Evolutionary conservation across 495 filamentous ascomycete genomes (phyloP), one percentile per base, ranked within the genome.

Genomic region (Annulohypoxylon maeteangense): DNA sequence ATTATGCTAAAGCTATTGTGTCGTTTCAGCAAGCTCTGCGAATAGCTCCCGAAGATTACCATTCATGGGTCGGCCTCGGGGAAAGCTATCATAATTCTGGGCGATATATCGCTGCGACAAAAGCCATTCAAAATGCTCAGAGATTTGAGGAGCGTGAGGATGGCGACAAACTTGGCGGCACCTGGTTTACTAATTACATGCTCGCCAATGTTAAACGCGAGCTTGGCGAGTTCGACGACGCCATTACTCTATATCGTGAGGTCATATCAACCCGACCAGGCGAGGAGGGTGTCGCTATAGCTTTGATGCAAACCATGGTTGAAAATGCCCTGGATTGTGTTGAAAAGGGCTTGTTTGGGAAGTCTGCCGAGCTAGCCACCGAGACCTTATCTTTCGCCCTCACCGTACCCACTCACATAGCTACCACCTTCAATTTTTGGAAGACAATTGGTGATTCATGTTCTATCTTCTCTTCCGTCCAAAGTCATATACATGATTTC

Each of bases 171-270:
- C 78, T 81, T 14, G 83, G 83, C 8, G 90, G 94, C 42, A 89
- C 87, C 34, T 99, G 95, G 95, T 98, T 98, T 76, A 92, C 93
- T 6, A 90, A 92, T 69, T 97, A 98, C 75, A 97, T 99, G 89
- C 85, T 97, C n/a, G 95, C 94, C 1, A 98, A 99, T 66, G 91
- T 98, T 16, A 91, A 92, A 74, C 87, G 95, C 40, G 95, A 98
- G 78, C 85, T 98, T 34, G 93, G 94, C 8, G 90, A 97, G 16
- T 97, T 90, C 76, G 92, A 95, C 54, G 90, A 91, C 32, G 92
- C 95, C 8, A 91, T 95, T 68, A 71, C 80, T 11, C 87, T 90
- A 29, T 97, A 98, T 74, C 83, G 87, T 59, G 81, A 86, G 8
- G 92, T 98, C 12, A 81, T 97, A 54, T 76, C 79, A 2, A 76